Base-by-base conservation (phyloP, 2,329 filamentous ascomycete species). In the Akanthomyces lecanii region DNA sequence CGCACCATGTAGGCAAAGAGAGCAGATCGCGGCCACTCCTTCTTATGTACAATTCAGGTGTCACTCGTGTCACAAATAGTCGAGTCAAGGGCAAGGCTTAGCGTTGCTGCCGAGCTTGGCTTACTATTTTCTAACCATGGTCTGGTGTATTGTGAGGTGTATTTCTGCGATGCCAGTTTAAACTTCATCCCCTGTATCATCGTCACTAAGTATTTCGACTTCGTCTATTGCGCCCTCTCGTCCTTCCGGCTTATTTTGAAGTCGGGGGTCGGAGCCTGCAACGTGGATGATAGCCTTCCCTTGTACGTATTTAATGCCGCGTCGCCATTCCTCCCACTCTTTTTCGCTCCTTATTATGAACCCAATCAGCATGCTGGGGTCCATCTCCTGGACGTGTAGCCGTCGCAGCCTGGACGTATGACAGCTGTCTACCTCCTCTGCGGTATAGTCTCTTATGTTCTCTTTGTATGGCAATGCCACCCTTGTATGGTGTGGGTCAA, bases 321-420 rank as follows among this genome's bases (percentile, higher is more conserved):
- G 80, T 71, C 91, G 89, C 93, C 93, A 98, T 60, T 86, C 83
- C 45, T 83, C 78, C 89, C 94, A 98, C 68, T 99, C 95, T 50
- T 88, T 83, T 69, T 94, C 88, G 63, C 90, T 86, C 47, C 83
- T 85, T 65, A 99, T 92, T 42, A 99, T 78, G 71, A 98, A 98
- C 5, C 92, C 94, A 67, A 99, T 91, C 48, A 99, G 79, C 95
- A 99, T 99, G 71, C 92, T 97, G 0, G 95, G 95, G 70, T 99
- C 95, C 91, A 99, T 95, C 71, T 98, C 93, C 64, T 87, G 87
- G 55, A 99, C 83, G 68, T 95, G 89, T 36, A 99, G 82, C 62
- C 90, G 85, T 44, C 94, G 87, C 21, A 99, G 78, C 54, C 94
- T 88, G 57, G 91, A 85, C 0, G 93, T 98, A 73, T 99, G 94